phyloP scores from a whole-genome alignment of 1,284 basidiomycete species.

The Pseudozyma tsukubaensis region DNA sequence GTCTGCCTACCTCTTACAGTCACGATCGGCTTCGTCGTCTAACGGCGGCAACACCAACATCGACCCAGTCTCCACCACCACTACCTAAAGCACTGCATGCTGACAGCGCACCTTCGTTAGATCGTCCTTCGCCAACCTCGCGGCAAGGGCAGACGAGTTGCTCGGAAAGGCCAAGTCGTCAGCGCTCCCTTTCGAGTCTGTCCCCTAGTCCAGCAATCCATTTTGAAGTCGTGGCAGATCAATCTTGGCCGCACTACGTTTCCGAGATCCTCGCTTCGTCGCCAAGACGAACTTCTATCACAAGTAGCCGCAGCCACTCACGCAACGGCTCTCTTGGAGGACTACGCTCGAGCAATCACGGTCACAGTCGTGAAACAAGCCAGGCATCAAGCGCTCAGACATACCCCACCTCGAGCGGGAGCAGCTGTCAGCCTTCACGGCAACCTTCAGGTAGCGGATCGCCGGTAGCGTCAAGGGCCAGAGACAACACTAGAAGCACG shows the following conservation, averaged over 20 bases:
- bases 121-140: not conserved
- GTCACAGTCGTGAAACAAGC: constrained; percentile 15
- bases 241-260: constrained; percentile 7
- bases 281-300: not conserved
- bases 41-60: not conserved
- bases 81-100: not conserved
- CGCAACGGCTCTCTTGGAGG: constrained; percentile 5
- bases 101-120: not conserved
- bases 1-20: constrained; percentile 17
- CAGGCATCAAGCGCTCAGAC: constrained; percentile 12
- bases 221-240: constrained; percentile 4
- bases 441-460: constrained; percentile 4
- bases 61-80: not conserved
- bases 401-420: not conserved
- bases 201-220: constrained; percentile 20
- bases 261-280: not conserved
- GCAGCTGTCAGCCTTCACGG: not conserved
- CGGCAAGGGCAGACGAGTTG: not conserved
- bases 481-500: not conserved
- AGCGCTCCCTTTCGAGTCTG: not conserved
- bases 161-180: not conserved
- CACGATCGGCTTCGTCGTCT: constrained; percentile 3
- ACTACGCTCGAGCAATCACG: constrained; percentile 3
- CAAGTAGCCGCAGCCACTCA: not conserved
- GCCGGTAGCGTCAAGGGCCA: too few relatives aligned